Conservation (phyloP, 495 filamentous ascomycete genomes). For the Podospora fimiseda region DNA sequence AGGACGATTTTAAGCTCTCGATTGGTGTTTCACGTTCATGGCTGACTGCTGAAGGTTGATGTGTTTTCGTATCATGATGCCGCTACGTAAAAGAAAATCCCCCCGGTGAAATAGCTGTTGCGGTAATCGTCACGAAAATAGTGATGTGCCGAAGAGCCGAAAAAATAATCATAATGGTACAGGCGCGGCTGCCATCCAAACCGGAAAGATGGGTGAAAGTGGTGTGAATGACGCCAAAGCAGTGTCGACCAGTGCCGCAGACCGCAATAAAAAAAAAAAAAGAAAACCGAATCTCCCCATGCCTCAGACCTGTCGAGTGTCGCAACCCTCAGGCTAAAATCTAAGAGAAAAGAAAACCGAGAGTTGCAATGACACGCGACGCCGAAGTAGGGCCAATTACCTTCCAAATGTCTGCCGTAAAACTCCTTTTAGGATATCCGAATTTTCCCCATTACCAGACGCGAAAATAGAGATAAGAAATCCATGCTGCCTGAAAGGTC, state of each 20-base stretch:
- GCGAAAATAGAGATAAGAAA: slow-evolving; percentile 23
- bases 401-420: slow-evolving; percentile 31
- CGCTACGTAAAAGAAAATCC: slow-evolving; percentile 31
- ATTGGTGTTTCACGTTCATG: slow-evolving; percentile 17
- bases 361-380: slow-evolving; percentile 13
- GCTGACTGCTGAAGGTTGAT: slow-evolving; percentile 18
- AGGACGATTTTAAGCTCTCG: background rate
- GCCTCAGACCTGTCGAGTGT: slow-evolving; percentile 27
- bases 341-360: slow-evolving; percentile 18
- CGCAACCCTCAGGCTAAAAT: slow-evolving; percentile 28
- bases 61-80: slow-evolving; percentile 27
- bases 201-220: slow-evolving; percentile 16
- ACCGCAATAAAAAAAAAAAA: slow-evolving; percentile 11
- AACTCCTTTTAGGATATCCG: slow-evolving; percentile 38
- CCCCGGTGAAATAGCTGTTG: slow-evolving; percentile 20
- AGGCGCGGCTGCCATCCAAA: slow-evolving; percentile 28
- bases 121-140: slow-evolving; percentile 29
- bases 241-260: slow-evolving; percentile 30
- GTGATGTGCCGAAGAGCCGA: slow-evolving; percentile 24
- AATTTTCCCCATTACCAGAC: slow-evolving; percentile 31
- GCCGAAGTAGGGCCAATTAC: slow-evolving; percentile 29
- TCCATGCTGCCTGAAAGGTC: slow-evolving; percentile 19
- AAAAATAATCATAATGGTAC: slow-evolving; percentile 32
- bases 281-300: slow-evolving; percentile 14
- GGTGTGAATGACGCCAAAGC: slow-evolving; percentile 18